phyloP scores from a whole-genome alignment of 495 filamentous ascomycete genomes.

The Penicillium bialowiezense region DNA sequence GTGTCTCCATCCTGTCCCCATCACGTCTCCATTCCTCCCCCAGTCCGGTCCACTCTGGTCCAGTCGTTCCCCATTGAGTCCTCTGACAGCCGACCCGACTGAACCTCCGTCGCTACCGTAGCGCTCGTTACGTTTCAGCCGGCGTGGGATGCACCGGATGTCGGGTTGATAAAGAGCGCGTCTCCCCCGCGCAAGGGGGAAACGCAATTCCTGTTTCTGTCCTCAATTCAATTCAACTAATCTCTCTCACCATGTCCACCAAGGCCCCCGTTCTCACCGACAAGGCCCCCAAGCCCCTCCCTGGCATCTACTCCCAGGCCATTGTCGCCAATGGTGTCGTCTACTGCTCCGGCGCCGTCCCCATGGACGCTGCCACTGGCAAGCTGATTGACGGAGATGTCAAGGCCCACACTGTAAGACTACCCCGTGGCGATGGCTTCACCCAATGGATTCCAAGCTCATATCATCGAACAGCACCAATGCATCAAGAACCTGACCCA shows the following conservation, averaged over 20 bases:
- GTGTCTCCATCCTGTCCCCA: background rate
- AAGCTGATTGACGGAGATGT: conserved; percentile 49
- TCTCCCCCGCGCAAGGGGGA: background rate
- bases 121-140: background rate
- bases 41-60: background rate
- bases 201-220: background rate
- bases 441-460: background rate
- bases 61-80: background rate
- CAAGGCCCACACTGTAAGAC: conserved; percentile 45
- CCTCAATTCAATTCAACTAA: background rate
- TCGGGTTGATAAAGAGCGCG: background rate
- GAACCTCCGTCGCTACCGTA: background rate
- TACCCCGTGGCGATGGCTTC: background rate
- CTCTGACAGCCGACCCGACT: background rate
- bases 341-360: conserved; percentile 53
- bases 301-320: conserved; percentile 52
- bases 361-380: conserved; percentile 42
- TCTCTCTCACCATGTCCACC: conserved; percentile 21
- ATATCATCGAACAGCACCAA: conserved; percentile 28
- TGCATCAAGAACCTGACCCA: conserved; percentile 61
- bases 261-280: conserved; percentile 42
- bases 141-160: background rate
- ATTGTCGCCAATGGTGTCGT: conserved; percentile 57
- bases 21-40: background rate
- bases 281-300: conserved; percentile 53